Conservation (phyloP, 2,329 filamentous ascomycete genomes). For the Eutypa lata region DNA sequence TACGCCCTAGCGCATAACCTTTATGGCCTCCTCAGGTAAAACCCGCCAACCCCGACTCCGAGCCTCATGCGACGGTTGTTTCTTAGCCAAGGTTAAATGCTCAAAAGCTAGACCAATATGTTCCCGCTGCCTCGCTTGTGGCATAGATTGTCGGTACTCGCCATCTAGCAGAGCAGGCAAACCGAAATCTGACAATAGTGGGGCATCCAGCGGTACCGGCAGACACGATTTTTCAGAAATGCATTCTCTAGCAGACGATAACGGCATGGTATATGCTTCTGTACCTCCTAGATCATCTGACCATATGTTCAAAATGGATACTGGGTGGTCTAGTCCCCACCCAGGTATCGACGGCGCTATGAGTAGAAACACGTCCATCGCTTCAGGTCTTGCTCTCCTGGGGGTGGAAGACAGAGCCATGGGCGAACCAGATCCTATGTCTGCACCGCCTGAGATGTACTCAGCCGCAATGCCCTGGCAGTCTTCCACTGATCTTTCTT, state of each 20-base stretch:
- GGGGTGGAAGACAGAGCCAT: conserved; percentile 26
- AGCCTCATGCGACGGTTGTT: conserved; percentile 53
- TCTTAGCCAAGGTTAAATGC: conserved; percentile 55
- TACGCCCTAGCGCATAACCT: not conserved
- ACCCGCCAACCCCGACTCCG: conserved; percentile 40
- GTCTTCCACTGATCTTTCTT: conserved; percentile 33
- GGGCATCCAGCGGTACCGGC: conserved; percentile 8
- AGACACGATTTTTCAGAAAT: conserved; percentile 18
- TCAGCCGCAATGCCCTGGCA: conserved; percentile 36
- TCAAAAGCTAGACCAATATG: conserved; percentile 52
- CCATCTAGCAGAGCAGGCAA: conserved; percentile 50
- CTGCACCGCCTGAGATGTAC: conserved; percentile 32
- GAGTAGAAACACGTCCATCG: conserved; percentile 31
- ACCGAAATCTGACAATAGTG: conserved; percentile 36
- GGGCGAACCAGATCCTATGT: conserved; percentile 20
- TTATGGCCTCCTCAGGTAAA: conserved; percentile 26
- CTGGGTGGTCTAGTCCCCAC: conserved; percentile 37
- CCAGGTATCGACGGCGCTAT: conserved; percentile 32
- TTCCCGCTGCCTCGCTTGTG: conserved; percentile 47
- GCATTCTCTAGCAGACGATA: conserved; percentile 22
- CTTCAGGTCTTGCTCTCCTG: conserved; percentile 29
- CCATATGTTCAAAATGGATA: conserved; percentile 34
- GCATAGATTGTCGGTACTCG: conserved; percentile 49
- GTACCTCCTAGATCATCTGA: conserved; percentile 20
- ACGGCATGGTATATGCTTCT: conserved; percentile 27